Conservation (phyloP, 140 eudicot species). For the Ambrosia hybrid region DNA sequence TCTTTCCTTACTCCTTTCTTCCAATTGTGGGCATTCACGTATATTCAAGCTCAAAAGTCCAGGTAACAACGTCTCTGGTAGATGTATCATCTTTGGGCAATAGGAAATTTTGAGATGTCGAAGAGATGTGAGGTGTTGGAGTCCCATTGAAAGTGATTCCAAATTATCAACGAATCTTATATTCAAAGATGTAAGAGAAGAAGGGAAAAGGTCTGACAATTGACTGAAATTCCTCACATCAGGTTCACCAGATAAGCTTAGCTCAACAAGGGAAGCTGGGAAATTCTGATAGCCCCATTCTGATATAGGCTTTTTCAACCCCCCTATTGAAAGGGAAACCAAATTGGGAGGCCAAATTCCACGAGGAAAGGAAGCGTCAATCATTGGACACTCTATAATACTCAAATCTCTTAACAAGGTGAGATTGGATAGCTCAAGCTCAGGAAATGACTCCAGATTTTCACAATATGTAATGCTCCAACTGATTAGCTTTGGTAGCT, state of each 20-base stretch:
- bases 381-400: not conserved
- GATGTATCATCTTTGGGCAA: not conserved
- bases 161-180: not conserved
- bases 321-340: not conserved
- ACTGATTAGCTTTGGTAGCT: too few relatives aligned
- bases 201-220: not conserved
- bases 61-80: not conserved
- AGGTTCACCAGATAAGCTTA: too few relatives aligned
- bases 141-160: not conserved
- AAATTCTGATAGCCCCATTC: too few relatives aligned
- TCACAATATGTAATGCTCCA: too few relatives aligned
- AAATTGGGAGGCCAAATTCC: constrained; percentile 3
- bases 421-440: too few relatives aligned
- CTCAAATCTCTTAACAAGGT: not conserved
- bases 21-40: too few relatives aligned
- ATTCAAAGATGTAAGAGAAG: not conserved
- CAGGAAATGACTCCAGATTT: too few relatives aligned
- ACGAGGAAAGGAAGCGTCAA: not conserved
- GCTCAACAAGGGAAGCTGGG: not conserved
- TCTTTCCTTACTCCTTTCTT: too few relatives aligned
- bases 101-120: not conserved
- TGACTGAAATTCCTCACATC: not conserved
- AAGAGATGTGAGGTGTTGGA: constrained; percentile 3
- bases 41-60: not conserved
- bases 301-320: too few relatives aligned